phyloP scores from a whole-genome alignment of 2,329 filamentous ascomycete genomes.

The Didymella sp. region DNA sequence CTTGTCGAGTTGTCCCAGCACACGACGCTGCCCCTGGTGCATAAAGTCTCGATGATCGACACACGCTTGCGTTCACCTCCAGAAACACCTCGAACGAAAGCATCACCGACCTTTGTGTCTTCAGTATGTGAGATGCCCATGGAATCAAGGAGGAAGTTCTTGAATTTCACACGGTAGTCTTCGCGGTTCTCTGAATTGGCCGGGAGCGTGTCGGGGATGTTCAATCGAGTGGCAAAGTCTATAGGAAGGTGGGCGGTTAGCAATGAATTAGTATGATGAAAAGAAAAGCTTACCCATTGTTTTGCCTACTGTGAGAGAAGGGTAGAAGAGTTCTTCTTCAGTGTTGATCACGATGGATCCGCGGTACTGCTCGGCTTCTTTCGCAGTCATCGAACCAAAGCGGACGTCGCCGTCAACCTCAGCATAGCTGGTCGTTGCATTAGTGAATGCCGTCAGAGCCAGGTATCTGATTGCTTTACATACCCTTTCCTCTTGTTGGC shows the following conservation, averaged over 20 bases:
- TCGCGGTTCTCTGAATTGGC: constrained; percentile 53
- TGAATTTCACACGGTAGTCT: constrained; percentile 56
- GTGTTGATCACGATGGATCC: constrained; percentile 73
- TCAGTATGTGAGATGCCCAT: constrained; percentile 59
- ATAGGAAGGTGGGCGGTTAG: too few relatives aligned
- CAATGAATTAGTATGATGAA: too few relatives aligned
- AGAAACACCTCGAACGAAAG: constrained; percentile 69
- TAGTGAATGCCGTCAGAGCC: background rate
- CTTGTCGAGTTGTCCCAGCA: constrained; percentile 56
- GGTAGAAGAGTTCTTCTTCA: constrained; percentile 62
- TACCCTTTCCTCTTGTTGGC: constrained; percentile 62
- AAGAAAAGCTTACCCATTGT: too few relatives aligned
- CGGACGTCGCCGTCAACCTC: constrained; percentile 69
- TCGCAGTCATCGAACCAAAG: constrained; percentile 64
- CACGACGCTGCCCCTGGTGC: constrained; percentile 64
- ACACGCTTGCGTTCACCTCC: constrained; percentile 74
- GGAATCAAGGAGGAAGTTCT: constrained; percentile 61
- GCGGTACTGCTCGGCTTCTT: constrained; percentile 78
- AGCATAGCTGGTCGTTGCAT: constrained; percentile 69
- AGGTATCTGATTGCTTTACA: constrained; percentile 14
- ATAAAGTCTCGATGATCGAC: constrained; percentile 70
- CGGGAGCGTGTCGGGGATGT: constrained; percentile 64
- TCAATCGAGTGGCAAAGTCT: constrained; percentile 65
- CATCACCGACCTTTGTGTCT: constrained; percentile 72
- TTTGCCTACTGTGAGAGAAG: constrained; percentile 58